Evolutionary conservation across 306 rosid genomes (phyloP).

Genomic region (Bauhinia variegata): DNA sequence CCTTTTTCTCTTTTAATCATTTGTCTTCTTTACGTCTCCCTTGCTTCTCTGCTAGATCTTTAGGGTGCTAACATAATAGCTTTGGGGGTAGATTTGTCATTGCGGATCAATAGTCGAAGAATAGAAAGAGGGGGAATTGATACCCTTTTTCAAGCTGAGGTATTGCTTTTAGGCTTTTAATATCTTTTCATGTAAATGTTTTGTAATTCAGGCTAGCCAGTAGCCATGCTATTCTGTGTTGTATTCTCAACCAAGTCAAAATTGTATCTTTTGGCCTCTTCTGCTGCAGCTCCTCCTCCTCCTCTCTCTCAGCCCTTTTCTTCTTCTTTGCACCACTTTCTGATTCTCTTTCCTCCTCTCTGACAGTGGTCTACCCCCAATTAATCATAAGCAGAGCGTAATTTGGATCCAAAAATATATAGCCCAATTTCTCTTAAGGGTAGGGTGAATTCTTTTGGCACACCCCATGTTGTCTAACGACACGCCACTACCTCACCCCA

Average conservation of each 20-base stretch:
- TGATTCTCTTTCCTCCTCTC: neutral
- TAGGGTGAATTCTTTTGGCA: too few species aligned
- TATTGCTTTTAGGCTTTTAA: slow-evolving; percentile 35
- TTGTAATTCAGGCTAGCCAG: slow-evolving; percentile 50
- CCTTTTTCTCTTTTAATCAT: slow-evolving; percentile 40
- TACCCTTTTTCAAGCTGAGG: slow-evolving; percentile 37
- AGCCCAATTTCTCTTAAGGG: too few species aligned
- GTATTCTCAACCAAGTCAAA: slow-evolving; percentile 51
- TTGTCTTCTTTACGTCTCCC: slow-evolving; percentile 46
- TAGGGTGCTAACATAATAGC: slow-evolving; percentile 46
- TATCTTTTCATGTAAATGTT: slow-evolving; percentile 54
- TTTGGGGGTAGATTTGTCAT: slow-evolving; percentile 44
- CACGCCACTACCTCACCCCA: too few species aligned
- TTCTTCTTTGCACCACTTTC: neutral
- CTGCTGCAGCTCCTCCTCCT: slow-evolving; percentile 16
- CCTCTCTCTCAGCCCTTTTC: slow-evolving; percentile 22
- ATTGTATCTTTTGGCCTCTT: slow-evolving; percentile 17
- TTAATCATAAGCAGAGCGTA: too few species aligned
- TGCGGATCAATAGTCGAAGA: slow-evolving; percentile 47
- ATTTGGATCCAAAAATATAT: too few species aligned
- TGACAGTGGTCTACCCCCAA: neutral
- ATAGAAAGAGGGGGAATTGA: slow-evolving; percentile 40
- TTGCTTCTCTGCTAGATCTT: slow-evolving; percentile 53
- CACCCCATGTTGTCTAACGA: too few species aligned
- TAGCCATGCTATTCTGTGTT: slow-evolving; percentile 49